Conservation (phyloP, 2,329 filamentous ascomycete species). For the Fusarium circinatum region DNA sequence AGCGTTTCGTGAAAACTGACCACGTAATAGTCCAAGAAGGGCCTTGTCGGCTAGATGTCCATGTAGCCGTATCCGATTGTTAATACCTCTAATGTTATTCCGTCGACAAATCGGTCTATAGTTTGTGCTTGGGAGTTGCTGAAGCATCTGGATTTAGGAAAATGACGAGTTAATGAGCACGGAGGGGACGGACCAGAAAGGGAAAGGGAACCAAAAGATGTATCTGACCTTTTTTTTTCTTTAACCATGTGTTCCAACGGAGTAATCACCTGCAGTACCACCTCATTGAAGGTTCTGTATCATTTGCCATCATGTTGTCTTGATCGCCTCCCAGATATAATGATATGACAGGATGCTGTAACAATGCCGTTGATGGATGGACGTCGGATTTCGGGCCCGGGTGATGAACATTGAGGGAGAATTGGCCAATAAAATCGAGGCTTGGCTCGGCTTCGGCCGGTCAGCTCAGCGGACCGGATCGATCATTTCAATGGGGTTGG, state of each 20-base stretch:
- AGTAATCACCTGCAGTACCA: background rate
- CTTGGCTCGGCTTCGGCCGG: conserved; percentile 23
- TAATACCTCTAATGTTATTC: conserved; percentile 32
- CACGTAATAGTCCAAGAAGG: conserved; percentile 52
- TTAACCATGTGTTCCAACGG: conserved; percentile 1
- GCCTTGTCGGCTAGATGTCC: conserved; percentile 49
- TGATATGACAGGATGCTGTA: background rate
- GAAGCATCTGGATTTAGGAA: conserved; percentile 31
- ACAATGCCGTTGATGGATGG: background rate
- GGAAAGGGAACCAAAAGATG: conserved; percentile 16
- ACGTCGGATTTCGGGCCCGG: conserved; percentile 11
- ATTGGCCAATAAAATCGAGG: conserved; percentile 22
- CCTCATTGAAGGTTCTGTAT: background rate
- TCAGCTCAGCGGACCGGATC: conserved; percentile 12
- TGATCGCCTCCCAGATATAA: background rate
- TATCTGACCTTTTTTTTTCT: conserved; percentile 19
- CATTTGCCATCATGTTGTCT: conserved; percentile 1
- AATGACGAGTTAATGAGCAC: conserved; percentile 41
- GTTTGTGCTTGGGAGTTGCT: conserved; percentile 35
- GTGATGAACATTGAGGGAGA: conserved; percentile 1
- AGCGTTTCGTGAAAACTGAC: conserved; percentile 6
- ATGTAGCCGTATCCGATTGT: conserved; percentile 26
- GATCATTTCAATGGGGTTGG: conserved; percentile 6
- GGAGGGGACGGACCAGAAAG: conserved; percentile 7
- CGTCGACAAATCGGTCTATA: conserved; percentile 29